Percentiles rank a stretch among this genome's conserved stretches.
Evolutionary conservation across 345 rosid genomes (phyloP).

Genomic region (Camelina hispida): DNA sequence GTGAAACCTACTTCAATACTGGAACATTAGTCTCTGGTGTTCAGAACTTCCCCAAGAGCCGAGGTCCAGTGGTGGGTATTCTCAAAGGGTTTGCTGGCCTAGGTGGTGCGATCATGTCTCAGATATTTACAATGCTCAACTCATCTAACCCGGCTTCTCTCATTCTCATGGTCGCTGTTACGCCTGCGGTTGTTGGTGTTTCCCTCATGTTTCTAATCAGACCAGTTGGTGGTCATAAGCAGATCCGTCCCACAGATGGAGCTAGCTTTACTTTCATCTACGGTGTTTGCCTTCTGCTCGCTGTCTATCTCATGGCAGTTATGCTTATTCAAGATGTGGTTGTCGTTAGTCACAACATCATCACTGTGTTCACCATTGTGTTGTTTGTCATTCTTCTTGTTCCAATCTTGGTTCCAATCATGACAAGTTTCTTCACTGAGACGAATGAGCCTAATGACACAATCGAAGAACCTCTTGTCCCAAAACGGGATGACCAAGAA

Average conservation of each 20-base stretch:
- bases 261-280: slow-evolving; percentile 70
- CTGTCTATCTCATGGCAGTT: slow-evolving; percentile 87
- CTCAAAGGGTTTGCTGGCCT: slow-evolving; percentile 97
- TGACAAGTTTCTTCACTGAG: slow-evolving; percentile 57
- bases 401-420: slow-evolving; percentile 74
- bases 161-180: slow-evolving; percentile 96
- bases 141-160: slow-evolving; percentile 83
- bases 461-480: slow-evolving; percentile 65
- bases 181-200: slow-evolving; percentile 77
- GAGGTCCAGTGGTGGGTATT: slow-evolving; percentile 98
- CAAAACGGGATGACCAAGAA: slow-evolving; percentile 53
- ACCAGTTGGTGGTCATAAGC: slow-evolving; percentile 96
- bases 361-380: slow-evolving; percentile 58
- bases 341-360: slow-evolving; percentile 54
- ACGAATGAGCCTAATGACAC: slow-evolving; percentile 52
- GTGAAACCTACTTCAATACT: slow-evolving; percentile 97
- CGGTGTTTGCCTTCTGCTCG: slow-evolving; percentile 78
- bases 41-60: slow-evolving; percentile 93
- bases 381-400: slow-evolving; percentile 66
- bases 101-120: slow-evolving; percentile 95
- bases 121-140: slow-evolving; percentile 75
- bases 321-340: slow-evolving; percentile 88
- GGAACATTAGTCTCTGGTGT: slow-evolving; percentile 93
- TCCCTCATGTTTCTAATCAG: slow-evolving; percentile 82
- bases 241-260: slow-evolving; percentile 70